Conservation (phyloP, 2,329 filamentous ascomycete genomes). For the Fusarium brachygibbosum region DNA sequence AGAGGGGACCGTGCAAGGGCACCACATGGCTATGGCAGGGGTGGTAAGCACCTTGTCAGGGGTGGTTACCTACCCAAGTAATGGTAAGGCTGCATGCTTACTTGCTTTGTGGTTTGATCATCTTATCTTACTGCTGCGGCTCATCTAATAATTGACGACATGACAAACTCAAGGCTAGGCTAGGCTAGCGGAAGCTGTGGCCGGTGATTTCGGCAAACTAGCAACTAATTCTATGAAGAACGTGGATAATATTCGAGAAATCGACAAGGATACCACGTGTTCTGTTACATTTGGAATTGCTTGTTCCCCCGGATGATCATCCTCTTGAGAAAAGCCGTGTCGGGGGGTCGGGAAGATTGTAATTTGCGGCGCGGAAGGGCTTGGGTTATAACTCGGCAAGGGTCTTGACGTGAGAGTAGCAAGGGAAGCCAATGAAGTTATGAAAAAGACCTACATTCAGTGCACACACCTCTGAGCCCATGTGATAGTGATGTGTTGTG, state of each 20-base stretch:
- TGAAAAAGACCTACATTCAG: not conserved
- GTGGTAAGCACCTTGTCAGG: conserved; percentile 30
- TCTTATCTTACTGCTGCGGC: not conserved
- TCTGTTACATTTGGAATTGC: conserved; percentile 18
- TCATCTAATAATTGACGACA: conserved; percentile 1
- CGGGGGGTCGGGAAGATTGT: not conserved
- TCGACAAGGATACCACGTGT: conserved; percentile 4
- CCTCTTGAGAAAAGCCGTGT: not conserved
- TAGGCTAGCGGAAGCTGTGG: not conserved
- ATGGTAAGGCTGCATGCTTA: not conserved
- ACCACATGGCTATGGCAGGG: conserved; percentile 41
- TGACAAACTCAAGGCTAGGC: not conserved
- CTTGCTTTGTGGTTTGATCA: conserved; percentile 10
- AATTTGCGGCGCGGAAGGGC: conserved; percentile 15
- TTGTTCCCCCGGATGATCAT: conserved; percentile 26
- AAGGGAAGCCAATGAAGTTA: not conserved
- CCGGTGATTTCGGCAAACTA: conserved; percentile 3
- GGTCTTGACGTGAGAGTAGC: conserved; percentile 2
- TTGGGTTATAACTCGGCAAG: conserved; percentile 27
- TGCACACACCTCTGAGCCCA: not conserved
- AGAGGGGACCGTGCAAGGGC: conserved; percentile 29
- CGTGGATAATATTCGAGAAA: not conserved
- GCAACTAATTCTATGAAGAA: not conserved
- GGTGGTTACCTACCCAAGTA: not conserved
- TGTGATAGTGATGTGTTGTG: conserved; percentile 9